These are phyloP conservation scores for Guyanaporus albipodus DNA, from an alignment of 768 basidiomycete genomes.

Conservation along the genomic window DNA sequence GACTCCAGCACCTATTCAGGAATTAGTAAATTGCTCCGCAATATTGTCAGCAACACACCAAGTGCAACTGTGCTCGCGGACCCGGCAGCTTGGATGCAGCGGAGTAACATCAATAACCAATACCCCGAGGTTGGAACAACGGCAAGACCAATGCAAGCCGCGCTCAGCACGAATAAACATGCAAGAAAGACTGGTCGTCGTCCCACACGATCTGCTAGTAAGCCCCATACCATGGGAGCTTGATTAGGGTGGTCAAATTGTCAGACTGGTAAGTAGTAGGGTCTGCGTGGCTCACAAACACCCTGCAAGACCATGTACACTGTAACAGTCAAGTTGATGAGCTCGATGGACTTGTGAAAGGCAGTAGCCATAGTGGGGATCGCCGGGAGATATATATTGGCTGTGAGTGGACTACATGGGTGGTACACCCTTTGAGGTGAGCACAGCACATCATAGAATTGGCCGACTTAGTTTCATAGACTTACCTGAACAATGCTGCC, in stretches of 20 bases:
- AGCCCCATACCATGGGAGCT: constrained; percentile 62
- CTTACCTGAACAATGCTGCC: constrained; percentile 62
- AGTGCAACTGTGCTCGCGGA: constrained; percentile 77
- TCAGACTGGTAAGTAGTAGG: too few species aligned
- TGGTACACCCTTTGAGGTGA: neutral
- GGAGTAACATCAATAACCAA: constrained; percentile 77
- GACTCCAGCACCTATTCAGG: constrained; percentile 58
- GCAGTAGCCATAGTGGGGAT: constrained; percentile 60
- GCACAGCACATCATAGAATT: neutral
- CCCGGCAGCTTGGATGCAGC: constrained; percentile 75
- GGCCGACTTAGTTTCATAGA: neutral
- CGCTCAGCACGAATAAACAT: constrained; percentile 59
- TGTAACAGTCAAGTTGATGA: constrained; percentile 76
- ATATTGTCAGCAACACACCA: too few species aligned
- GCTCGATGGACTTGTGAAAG: constrained; percentile 61
- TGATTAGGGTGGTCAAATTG: neutral
- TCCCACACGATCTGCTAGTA: constrained; percentile 62
- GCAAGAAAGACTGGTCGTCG: constrained; percentile 59
- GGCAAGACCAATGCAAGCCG: constrained; percentile 63
- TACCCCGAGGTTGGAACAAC: constrained; percentile 56
- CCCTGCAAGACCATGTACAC: constrained; percentile 53
- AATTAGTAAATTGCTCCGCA: too few species aligned
- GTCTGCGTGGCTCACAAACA: constrained; percentile 33
- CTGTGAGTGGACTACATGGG: constrained; percentile 54
- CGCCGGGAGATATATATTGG: constrained; percentile 77